Base-by-base conservation (phyloP, 1,139 yeast genomes). In the Saccharomycopsis hybrid region DNA sequence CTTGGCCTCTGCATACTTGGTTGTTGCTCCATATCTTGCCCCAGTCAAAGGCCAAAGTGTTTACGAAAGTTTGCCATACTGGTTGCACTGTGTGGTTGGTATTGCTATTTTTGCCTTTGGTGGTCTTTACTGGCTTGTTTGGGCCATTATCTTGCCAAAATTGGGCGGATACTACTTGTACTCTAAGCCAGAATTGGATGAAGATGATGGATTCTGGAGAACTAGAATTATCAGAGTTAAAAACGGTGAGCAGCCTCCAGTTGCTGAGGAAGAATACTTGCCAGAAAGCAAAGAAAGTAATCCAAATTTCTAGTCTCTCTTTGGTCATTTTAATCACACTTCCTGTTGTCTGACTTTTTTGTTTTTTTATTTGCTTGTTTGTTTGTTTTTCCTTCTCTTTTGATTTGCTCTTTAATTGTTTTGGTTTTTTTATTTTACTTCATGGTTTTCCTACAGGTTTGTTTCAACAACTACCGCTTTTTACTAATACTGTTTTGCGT, bases 11-110 rank as follows among this genome's bases (percentile, higher is more conserved):
- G 60, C 83, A 30, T 87, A 85, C 62, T 71, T 87, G 62, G 75
- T 85, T 51, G 77, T 77, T 53, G 92, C 95, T 43, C 96, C 96
- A 49, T 86, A 84, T 63, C 74, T 87, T 56, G 90, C 94, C 41
- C 95, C 95, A 48, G 62, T 73, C 36, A 70, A 62, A 40, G 85
- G 83, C 36, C 85, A 83, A 67, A 71, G 73, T 46, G 89, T 83
- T 52, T 86, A 85, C 72, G 68, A 77, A 44, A 60, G 64, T 50
- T 69, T 85, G 59, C 95, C 94, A 40, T 87, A 85, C 69, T 87
- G 80, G 74, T 74, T 83, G 51, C 95, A 85, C 64, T 82, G 90
- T 60, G 95, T 85, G 47, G 88, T 85, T 27, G 83, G 94, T 8
- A 77, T 89, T 82, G 92, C 83, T 55, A 73, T 87, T 43, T 83